Percentiles rank a stretch among this genome's conserved stretches.
Conservation (phyloP, 1,284 basidiomycete genomes). For the Trametes sp. region DNA sequence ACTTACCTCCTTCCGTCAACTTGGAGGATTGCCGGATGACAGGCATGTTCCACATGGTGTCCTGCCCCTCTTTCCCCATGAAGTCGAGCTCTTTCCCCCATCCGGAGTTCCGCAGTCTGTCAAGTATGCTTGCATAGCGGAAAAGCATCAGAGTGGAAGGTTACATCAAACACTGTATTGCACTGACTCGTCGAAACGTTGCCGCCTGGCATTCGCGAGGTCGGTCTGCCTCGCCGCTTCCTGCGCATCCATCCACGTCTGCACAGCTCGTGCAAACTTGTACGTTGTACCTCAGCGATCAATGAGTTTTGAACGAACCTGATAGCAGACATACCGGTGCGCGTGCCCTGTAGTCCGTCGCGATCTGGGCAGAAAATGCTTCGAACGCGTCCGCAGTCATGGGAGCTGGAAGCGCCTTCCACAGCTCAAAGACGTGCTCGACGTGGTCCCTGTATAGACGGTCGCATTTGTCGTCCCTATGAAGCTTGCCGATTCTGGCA, state of each 20-base stretch:
- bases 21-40: conserved; percentile 9
- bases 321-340: background rate
- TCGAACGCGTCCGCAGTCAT: background rate
- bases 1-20: conserved; percentile 13
- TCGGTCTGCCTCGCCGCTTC: background rate
- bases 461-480: background rate
- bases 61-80: background rate
- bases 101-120: background rate
- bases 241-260: background rate
- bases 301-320: background rate
- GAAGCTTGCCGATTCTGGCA: too few species aligned
- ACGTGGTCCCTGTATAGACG: background rate
- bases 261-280: background rate
- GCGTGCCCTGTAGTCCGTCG: background rate
- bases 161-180: background rate
- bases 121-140: conserved; percentile 1
- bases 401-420: background rate
- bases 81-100: conserved; percentile 19
- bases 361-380: background rate
- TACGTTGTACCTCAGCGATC: background rate
- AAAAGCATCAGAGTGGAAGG: background rate
- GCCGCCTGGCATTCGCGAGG: background rate
- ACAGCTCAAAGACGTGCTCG: background rate
- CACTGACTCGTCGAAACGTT: background rate
- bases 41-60: background rate